These are phyloP conservation scores for Volvox africanus DNA, from an alignment of 139 green algal genomes.

Conservation along the genomic window DNA sequence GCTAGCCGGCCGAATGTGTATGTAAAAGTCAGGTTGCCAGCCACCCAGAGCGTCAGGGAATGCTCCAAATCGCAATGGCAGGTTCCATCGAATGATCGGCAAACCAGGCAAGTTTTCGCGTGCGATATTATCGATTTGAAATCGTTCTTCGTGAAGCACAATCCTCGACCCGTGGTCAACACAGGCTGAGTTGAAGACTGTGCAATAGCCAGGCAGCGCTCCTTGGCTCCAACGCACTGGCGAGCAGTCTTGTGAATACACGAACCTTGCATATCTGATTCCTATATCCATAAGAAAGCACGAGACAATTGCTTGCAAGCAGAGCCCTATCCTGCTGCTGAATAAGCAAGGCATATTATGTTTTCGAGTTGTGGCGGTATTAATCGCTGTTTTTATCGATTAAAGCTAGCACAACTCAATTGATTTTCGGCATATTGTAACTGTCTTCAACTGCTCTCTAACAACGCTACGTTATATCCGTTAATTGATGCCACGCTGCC, in stretches of 20 bases:
- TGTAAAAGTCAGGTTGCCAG: constrained; percentile 13
- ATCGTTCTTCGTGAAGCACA: neutral
- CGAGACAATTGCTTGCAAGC: too few species aligned
- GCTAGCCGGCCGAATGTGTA: neutral
- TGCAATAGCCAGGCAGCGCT: neutral
- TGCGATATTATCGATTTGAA: constrained; percentile 26
- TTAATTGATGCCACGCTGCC: too few species aligned
- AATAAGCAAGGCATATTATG: too few species aligned
- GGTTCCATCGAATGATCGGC: neutral
- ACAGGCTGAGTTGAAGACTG: neutral
- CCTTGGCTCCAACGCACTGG: constrained; percentile 3
- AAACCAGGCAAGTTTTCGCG: neutral
- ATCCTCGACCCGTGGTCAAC: constrained; percentile 21
- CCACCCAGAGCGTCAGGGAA: constrained; percentile 16
- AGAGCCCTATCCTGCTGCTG: too few species aligned
- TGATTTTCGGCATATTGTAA: too few species aligned
- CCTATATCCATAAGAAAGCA: too few species aligned
- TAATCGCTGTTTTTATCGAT: too few species aligned
- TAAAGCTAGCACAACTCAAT: too few species aligned
- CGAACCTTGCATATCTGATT: neutral
- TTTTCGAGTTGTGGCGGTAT: too few species aligned
- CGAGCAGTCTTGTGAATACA: neutral
- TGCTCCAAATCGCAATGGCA: neutral
- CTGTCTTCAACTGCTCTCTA: too few species aligned
- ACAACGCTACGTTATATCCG: too few species aligned